These are phyloP conservation scores for Tetrapisispora pingtungensis DNA, from an alignment of 805 yeast genomes.

Conservation along the genomic window DNA sequence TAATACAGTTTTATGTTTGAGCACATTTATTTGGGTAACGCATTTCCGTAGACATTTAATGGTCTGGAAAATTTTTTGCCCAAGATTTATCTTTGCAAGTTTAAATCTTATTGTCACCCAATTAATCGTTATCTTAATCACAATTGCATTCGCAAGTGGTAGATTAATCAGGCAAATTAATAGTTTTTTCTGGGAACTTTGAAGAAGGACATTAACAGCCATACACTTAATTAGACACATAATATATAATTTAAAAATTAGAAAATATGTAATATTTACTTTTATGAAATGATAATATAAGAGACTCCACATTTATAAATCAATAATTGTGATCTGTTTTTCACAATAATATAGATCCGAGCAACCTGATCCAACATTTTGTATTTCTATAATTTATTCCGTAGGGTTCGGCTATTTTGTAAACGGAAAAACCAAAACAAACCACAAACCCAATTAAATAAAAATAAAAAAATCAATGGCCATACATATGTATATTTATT, in stretches of 20 bases:
- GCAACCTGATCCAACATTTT: no score
- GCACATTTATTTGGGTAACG: slow-evolving; percentile 75
- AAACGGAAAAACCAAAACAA: slow-evolving; percentile 1
- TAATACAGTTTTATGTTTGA: slow-evolving; percentile 57
- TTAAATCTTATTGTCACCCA: slow-evolving; percentile 49
- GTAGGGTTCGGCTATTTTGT: background rate
- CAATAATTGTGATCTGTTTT: no score
- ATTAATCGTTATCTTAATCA: slow-evolving; percentile 40
- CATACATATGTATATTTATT: no score
- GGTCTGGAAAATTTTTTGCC: slow-evolving; percentile 99
- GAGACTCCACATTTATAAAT: no score
- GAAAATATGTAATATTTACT: no score
- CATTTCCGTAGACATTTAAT: slow-evolving; percentile 85
- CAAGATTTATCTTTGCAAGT: slow-evolving; percentile 82
- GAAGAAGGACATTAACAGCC: background rate
- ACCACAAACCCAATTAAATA: background rate
- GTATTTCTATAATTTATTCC: no score
- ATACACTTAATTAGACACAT: no score
- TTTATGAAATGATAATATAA: no score
- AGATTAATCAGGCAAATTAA: slow-evolving; percentile 58
- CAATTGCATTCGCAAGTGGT: slow-evolving; percentile 62
- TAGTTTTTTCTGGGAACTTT: slow-evolving; percentile 48
- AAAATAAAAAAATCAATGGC: background rate
- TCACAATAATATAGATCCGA: no score
- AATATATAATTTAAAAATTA: no score